Evolutionary conservation across 495 filamentous ascomycete species (phyloP), one percentile per base, ranked within the genome.

Genomic region (Penicillium daleae): DNA sequence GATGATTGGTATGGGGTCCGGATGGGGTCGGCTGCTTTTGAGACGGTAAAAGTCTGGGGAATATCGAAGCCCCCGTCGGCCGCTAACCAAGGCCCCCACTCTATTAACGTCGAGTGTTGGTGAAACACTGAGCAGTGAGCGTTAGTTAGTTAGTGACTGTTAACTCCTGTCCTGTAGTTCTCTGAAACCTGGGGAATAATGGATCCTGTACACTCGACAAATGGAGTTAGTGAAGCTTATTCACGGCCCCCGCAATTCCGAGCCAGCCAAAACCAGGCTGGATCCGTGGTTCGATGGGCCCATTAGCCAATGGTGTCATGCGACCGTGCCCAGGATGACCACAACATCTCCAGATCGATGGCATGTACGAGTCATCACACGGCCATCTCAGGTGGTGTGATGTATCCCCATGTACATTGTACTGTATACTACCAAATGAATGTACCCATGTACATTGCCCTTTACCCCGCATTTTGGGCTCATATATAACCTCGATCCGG

Each of bases 301-400:
- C 26, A 19, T 52, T 52, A 15, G 49, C 49, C 49, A 52, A 52
- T 52, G 0, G 49, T 31, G 49, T 29, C 15, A n/a, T 29, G 49
- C 29, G 49, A 32, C 49, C 29, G 49, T n/a, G 27, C 44, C 48
- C 42, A 32, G 31, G 19, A 59, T 51, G 57, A 50, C 44, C 57
- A 50, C 29, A 29, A 19, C 46, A 52, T 50, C 56, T 48, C 33
- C 59, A 42, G 59, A 55, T 44, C 6, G n/a, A 55, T 61, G 19
- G 48, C 44, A 59, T 59, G 29, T 49, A 39, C 46, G 57, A 59
- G 57, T 59, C 57, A 59, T 59, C 57, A 59, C 57, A 59, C 57
- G 44, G 52, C 54, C 54, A 40, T 42, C 27, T 9, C 8, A 8
- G 15, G 49, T 27, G 26, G 26, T 52, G 15, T 32, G 24, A n/a